These are phyloP conservation scores for Pichia sp. DNA, from an alignment of 1,139 yeast species.

Conservation along the genomic window DNA sequence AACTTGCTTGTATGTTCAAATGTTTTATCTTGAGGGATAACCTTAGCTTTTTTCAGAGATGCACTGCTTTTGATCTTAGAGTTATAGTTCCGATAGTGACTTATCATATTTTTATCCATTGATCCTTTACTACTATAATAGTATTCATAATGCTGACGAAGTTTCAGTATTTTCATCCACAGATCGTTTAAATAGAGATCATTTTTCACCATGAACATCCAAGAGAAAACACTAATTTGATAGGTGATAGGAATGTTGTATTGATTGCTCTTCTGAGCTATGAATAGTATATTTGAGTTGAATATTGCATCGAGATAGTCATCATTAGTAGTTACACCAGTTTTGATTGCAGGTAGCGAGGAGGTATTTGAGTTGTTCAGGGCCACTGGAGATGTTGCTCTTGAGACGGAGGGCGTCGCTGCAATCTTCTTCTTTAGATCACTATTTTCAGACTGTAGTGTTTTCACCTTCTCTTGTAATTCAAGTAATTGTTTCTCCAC, in stretches of 20 bases:
- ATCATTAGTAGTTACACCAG: too few relatives aligned
- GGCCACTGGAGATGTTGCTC: too few relatives aligned
- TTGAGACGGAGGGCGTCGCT: too few relatives aligned
- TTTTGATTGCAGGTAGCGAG: too few relatives aligned
- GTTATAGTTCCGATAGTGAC: slow-evolving; percentile 24
- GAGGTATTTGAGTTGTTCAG: too few relatives aligned
- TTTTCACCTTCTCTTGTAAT: slow-evolving; percentile 22
- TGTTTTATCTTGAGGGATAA: slow-evolving; percentile 20
- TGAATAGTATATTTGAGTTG: slow-evolving; percentile 42
- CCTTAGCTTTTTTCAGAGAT: slow-evolving; percentile 7
- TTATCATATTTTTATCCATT: slow-evolving; percentile 21
- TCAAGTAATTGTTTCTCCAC: too few relatives aligned
- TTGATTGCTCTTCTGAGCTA: slow-evolving; percentile 35
- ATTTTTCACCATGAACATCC: slow-evolving; percentile 47
- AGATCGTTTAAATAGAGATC: slow-evolving; percentile 43
- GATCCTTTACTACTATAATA: slow-evolving; percentile 26
- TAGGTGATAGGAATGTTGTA: slow-evolving; percentile 37
- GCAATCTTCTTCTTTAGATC: too few relatives aligned
- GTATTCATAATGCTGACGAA: slow-evolving; percentile 37
- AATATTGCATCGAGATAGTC: slow-evolving; percentile 36
- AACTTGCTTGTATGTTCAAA: slow-evolving; percentile 26
- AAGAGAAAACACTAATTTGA: slow-evolving; percentile 41
- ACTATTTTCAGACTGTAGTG: slow-evolving; percentile 24
- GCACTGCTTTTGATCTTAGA: slow-evolving; percentile 16
- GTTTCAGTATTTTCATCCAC: slow-evolving; percentile 44